Base-by-base conservation (phyloP, 2,329 filamentous ascomycete species). In the Tolypocladium cylindrosporum region DNA sequence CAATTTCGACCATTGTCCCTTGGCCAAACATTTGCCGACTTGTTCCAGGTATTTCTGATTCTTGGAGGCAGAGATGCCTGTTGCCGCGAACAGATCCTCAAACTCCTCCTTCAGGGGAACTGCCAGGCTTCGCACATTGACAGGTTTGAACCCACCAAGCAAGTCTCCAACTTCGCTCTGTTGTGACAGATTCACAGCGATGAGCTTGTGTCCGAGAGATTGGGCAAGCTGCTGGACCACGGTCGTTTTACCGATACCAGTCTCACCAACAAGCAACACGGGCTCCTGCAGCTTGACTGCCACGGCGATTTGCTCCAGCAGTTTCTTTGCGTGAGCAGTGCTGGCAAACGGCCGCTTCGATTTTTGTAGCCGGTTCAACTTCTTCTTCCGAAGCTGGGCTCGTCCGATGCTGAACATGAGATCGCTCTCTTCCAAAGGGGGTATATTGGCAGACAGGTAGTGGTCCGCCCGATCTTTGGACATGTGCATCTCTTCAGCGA, bases 151-250 rank as follows among this genome's bases (percentile, higher is more conserved):
- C 0, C 94, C 94, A 66, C 94, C 95, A 0, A 99, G 79, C 14
- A 99, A 77, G 74, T 99, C 94, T n/a, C 92, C 90, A 45, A 89
- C 92, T 73, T 99, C 95, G 67, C 92, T 97, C 71, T 99, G 95
- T 69, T 99, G 95, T 0, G 94, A 99, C 69, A 99, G 73, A 68
- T 99, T 99, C 68, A 99, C 91, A 3, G 92, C 90, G 0, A 91
- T 89, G 14, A 99, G 81, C 66, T 90, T 95, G 68, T 91, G 89
- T 1, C 92, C 90, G 36, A 97, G 80, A 4, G 88, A 82, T 59
- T 89, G 86, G 0, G 94, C 91, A 58, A 99, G 78, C 68, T 97
- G 91, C 71, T 99, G 94, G 16, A 99, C 87, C 34, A 94, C 89
- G 0, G 94, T 96, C 0, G 94, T 99, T 74, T 99, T 99, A 66